Evolutionary conservation across 2,329 filamentous ascomycete species (phyloP).

Genomic region (Pseudogymnoascus sp.): DNA sequence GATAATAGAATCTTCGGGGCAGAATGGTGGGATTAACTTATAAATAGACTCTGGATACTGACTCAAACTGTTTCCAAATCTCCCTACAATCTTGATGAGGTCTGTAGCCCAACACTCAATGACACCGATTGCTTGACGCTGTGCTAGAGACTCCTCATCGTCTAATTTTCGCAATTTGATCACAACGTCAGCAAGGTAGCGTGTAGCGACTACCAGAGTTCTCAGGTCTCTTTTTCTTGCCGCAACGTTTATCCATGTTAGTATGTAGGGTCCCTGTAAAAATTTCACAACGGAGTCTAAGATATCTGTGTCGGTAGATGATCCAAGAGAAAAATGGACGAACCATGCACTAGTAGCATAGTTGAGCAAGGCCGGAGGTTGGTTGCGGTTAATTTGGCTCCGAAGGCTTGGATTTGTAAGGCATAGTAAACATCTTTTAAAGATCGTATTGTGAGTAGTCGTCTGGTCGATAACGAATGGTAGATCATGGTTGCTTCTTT

Average conservation of each 20-base stretch:
- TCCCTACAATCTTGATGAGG: slow-evolving; percentile 30
- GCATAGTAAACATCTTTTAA: background rate
- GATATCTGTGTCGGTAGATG: background rate
- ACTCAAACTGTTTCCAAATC: slow-evolving; percentile 27
- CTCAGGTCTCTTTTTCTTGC: background rate
- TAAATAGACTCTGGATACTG: slow-evolving; percentile 30
- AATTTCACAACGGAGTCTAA: background rate
- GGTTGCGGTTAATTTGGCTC: background rate
- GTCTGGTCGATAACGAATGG: background rate
- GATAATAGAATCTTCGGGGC: slow-evolving; percentile 30
- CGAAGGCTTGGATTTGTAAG: background rate
- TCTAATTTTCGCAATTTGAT: background rate
- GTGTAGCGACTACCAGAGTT: background rate
- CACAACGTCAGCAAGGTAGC: background rate
- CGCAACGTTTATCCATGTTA: background rate
- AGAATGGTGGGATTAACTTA: slow-evolving; percentile 33
- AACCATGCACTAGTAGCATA: background rate
- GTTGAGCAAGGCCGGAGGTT: background rate
- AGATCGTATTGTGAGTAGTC: background rate
- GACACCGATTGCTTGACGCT: slow-evolving; percentile 16
- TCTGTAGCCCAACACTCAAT: slow-evolving; percentile 31
- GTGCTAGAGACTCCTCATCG: slow-evolving; percentile 11
- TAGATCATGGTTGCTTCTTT: background rate
- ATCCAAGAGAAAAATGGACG: background rate
- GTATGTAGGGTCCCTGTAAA: background rate